Evolutionary conservation across 768 basidiomycete genomes (phyloP), one percentile per base, ranked within the genome.

Genomic region (Xerocomus brunneocitrinus): DNA sequence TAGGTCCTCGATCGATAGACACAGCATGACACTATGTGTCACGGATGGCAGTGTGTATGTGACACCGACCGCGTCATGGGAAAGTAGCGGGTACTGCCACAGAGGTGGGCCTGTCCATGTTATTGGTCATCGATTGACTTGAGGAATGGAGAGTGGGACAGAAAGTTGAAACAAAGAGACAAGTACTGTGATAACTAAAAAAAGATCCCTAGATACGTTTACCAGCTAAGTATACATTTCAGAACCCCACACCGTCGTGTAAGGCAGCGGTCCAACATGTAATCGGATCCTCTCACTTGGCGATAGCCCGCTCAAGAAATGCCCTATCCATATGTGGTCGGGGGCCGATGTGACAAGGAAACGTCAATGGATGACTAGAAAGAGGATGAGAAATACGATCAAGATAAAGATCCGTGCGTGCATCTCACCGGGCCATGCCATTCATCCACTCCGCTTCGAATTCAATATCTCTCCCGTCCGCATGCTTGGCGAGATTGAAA

Each of bases 311-410:
- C 44, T 62, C 57, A 1, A 62, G 32, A 25, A 2, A 48, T 13
- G 42, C 36, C 19, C n/a, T 59, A 35, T 5, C 44, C 4, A 61
- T 32, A 40, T 55, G 52, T 25, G 52, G 5, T 12, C 60, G 57
- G 16, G 51, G 52, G 1, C 39, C 52, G 43, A 64, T 46, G 32
- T 4, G 13, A 48, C 62, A 63, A 25, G 62, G 62, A 47, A 64
- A 63, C 5, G 52, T 9, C 31, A 46, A 32, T 12, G 42, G 45
- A 34, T 47, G 50, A 7, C 62, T 64, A 5, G 43, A 41, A 36
- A 19, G 4, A 31, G 31, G 22, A 32, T 34, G 22, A 32, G 31
- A 34, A 12, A 9, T 24, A 22, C 22, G 31, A 46, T 16, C 25
- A 3, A 42, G 25, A 14, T 24, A 41, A 9, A 16, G 2, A 6